Base-by-base conservation (phyloP, 257 asterid species). In the Nicotiana undulata region DNA sequence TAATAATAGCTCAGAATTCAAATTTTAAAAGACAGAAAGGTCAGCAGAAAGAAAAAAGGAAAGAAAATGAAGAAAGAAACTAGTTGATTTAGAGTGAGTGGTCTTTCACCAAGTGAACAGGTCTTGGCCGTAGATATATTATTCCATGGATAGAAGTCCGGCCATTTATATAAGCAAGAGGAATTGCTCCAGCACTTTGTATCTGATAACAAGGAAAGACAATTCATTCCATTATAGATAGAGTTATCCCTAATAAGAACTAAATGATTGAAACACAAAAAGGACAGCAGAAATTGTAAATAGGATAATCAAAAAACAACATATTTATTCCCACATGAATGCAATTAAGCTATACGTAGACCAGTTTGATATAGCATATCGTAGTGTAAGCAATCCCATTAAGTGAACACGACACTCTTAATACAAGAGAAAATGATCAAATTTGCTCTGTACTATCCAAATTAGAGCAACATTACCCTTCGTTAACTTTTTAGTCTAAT, bases 171-270 rank as follows among this genome's bases (percentile, higher is more conserved):
- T 55, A 75, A 44, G 53, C 67, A 77, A 80, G 89, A 59, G 5
- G 80, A 79, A 77, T 65, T 81, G 63, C 79, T 82, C 87, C 85
- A 76, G 63, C 81, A 63, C 40, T 83, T 83, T 31, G 79, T 40
- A 81, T 83, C 87, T 52, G 83, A 52, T 70, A 52, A 76, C 37
- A 26, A 58, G 75, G n/a, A 29, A 53, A 66, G 34, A 77, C 20
- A 53, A 26, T 51, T 15, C 53, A 77, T 15, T 34, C 63, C 34
- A 20, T 75, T 6, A 44, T 44, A 82, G 37, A 4, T 74, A 24
- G n/a, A 34, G 58, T 10, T 8, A 72, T 80, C 68, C 46, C 29
- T 15, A 53, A 49, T 49, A 46, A 49, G 78, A 24, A 49, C 61
- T 46, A 24, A 74, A 74, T 22, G 22, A 72, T 13, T 40, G 20